Base-by-base conservation (phyloP, 257 asterid species). In the Galeopsis tetrahit region DNA sequence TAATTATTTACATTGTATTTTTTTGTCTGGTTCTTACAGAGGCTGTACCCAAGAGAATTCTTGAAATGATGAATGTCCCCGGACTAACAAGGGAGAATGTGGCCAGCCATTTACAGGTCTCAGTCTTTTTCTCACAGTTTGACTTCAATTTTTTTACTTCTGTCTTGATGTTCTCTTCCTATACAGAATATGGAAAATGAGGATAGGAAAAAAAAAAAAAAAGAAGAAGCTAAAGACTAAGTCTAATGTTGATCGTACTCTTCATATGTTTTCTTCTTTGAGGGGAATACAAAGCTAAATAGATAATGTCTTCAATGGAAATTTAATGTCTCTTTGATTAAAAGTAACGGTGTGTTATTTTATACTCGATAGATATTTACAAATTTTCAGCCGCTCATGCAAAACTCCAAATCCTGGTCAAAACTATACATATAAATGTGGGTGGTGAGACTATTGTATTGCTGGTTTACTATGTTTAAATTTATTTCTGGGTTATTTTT, bases 101-200 rank as follows among this genome's bases (percentile, higher is more conserved):
- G 66, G 97, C 97, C 58, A 91, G 97, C 79, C 97, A 91, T 80
- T 85, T 91, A 76, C 97, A 91, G 96, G 97, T 91, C 28, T 57
- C 57, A 63, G 38, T 71, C 48, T 60, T 36, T 64, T 62, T 58
- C 63, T 40, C 66, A 28, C 63, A 31, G 39, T 4, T 61, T 7
- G 42, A 73, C 39, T 40, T 66, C 44, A 7, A 10, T 65, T 52
- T 61, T 62, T 58, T 6, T 56, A 2, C 15, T 64, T 53, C 43
- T 58, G n/a, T 32, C 33, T 69, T 48, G 4, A 10, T 49, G 46
- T 62, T 68, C 42, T 46, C n/a, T 13, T 51, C 53, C 6, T 63
- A 11, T 43, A 61, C 42, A 68, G 15, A 11, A 15, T 70, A 21
- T 75, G 35, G 34, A 17, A 63, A 31, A 51, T 63, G 75, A 42